phyloP scores from a whole-genome alignment of 257 asterid genomes.

The Primulina tabacum region DNA sequence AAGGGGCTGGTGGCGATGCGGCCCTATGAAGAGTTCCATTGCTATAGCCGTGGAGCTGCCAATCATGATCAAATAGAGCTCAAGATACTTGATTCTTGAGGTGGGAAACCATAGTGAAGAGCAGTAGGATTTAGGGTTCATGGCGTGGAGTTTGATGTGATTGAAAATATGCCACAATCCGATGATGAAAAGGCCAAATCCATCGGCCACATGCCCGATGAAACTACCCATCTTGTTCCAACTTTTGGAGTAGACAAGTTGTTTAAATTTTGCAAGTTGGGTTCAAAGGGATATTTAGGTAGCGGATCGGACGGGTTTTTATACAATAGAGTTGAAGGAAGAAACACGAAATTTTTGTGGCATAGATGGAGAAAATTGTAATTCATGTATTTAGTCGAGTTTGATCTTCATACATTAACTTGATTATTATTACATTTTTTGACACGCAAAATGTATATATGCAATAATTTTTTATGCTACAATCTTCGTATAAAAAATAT shows the following conservation, averaged over 20 bases:
- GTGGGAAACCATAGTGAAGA: slow-evolving; percentile 42
- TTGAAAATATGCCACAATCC: slow-evolving; percentile 43
- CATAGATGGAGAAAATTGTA: no score
- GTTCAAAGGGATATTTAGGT: no score
- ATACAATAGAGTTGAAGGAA: no score
- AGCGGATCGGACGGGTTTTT: no score
- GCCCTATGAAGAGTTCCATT: slow-evolving; percentile 42
- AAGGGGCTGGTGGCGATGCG: slow-evolving; percentile 32
- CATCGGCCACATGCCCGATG: slow-evolving; percentile 45
- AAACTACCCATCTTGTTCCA: slow-evolving; percentile 34
- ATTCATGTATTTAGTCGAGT: no score
- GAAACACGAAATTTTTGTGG: no score
- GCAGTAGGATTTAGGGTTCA: slow-evolving; percentile 32
- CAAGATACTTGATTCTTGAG: slow-evolving; percentile 34
- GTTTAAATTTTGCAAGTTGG: no score
- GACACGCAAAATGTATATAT: no score
- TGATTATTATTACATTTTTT: no score
- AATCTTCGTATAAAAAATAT: no score
- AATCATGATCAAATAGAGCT: slow-evolving; percentile 36
- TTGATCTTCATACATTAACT: no score
- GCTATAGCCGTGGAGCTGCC: slow-evolving; percentile 29
- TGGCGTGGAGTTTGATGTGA: slow-evolving; percentile 29
- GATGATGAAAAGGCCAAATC: slow-evolving; percentile 33
- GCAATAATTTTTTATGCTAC: no score
- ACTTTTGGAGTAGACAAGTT: not conserved